Conservation (phyloP, 1,284 basidiomycete genomes). For the Cryptococcus depauperatus region DNA sequence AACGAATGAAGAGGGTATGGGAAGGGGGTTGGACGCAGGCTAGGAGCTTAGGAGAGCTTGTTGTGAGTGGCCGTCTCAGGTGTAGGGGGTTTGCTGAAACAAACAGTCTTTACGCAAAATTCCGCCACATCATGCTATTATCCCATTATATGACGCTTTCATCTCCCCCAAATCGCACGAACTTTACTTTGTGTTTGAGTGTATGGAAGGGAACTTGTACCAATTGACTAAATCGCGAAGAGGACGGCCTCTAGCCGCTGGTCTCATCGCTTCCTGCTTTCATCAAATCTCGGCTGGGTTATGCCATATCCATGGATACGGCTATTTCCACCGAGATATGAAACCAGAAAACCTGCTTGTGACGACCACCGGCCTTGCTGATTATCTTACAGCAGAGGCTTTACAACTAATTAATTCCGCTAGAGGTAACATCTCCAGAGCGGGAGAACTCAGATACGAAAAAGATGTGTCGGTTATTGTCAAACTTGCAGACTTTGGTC, state of each 20-base stretch:
- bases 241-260: slow-evolving; percentile 86
- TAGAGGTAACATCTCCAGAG: slow-evolving; percentile 6
- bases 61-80: slow-evolving; percentile 52
- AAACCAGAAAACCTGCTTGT: slow-evolving; percentile 99
- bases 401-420: slow-evolving; percentile 31
- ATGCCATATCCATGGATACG: slow-evolving; percentile 81
- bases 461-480: slow-evolving; percentile 94
- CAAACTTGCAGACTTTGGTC: slow-evolving; percentile 97
- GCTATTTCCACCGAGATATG: slow-evolving; percentile 99
- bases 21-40: slow-evolving; percentile 97
- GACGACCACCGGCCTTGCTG: slow-evolving; percentile 93
- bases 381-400: slow-evolving; percentile 62
- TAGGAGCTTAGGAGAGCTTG: slow-evolving; percentile 87
- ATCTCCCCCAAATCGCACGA: slow-evolving; percentile 86
- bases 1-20: slow-evolving; percentile 97
- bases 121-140: slow-evolving; percentile 92
- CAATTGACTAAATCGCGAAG: slow-evolving; percentile 97
- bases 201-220: slow-evolving; percentile 99
- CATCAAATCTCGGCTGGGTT: slow-evolving; percentile 84
- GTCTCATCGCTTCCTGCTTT: slow-evolving; percentile 91
- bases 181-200: slow-evolving; percentile 99
- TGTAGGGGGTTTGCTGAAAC: slow-evolving; percentile 32
- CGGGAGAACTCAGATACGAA: slow-evolving; percentile 49
- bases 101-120: slow-evolving; percentile 82
- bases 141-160: slow-evolving; percentile 98